These are phyloP conservation scores for Trichophaea hybrida DNA, from an alignment of 2,329 filamentous ascomycete species.

Conservation along the genomic window DNA sequence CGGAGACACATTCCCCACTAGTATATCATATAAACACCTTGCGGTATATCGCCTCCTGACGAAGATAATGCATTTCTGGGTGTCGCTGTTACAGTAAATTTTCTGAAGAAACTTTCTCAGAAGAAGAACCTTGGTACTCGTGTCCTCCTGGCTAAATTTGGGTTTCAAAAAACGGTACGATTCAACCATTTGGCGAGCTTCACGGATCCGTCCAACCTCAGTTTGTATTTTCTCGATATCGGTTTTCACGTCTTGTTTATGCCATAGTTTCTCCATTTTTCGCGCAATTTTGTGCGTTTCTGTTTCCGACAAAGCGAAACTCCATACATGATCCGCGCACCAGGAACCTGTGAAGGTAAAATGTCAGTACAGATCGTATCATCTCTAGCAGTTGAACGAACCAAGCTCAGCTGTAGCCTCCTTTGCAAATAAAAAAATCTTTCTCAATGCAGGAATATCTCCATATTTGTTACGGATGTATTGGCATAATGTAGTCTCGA, in stretches of 20 bases:
- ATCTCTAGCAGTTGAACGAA: conserved; percentile 36
- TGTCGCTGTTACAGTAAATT: conserved; percentile 45
- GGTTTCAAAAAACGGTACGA: conserved; percentile 36
- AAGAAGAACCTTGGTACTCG: conserved; percentile 60
- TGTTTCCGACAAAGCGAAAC: conserved; percentile 49
- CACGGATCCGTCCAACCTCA: conserved; percentile 43
- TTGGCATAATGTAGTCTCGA: conserved; percentile 33
- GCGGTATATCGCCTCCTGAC: conserved; percentile 68
- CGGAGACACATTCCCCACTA: conserved; percentile 45
- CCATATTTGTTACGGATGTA: conserved; percentile 1
- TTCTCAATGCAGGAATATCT: conserved; percentile 34
- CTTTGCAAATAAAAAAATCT: conserved; percentile 23
- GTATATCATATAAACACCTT: conserved; percentile 53
- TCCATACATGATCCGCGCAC: conserved; percentile 75
- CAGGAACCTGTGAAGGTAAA: conserved; percentile 50
- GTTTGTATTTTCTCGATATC: conserved; percentile 37
- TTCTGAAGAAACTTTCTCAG: conserved; percentile 47
- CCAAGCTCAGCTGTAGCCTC: conserved; percentile 19
- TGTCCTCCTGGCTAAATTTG: conserved; percentile 27
- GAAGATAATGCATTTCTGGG: conserved; percentile 71
- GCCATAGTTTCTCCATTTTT: conserved; percentile 35
- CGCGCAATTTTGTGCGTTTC: conserved; percentile 48
- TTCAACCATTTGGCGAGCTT: conserved; percentile 44
- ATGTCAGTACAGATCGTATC: conserved; percentile 34
- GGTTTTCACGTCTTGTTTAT: conserved; percentile 1